A percentile compares a stretch with the other conserved stretches of the same genome.
These are phyloP conservation scores for Mortierella polycephala DNA, from an alignment of 371 early-diverging fungal species.

Conservation along the genomic window DNA sequence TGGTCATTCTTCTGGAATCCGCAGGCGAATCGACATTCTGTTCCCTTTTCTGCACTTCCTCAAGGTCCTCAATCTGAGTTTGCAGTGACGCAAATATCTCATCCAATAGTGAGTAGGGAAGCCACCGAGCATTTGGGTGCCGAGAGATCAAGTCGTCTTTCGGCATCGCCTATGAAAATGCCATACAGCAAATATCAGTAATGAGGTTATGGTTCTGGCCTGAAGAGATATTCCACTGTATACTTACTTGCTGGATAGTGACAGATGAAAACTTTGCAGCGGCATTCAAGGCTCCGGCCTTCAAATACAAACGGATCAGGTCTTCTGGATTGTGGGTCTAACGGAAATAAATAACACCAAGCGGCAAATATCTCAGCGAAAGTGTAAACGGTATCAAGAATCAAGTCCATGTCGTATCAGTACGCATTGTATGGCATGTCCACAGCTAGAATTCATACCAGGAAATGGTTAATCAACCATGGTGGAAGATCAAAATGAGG, in stretches of 20 bases:
- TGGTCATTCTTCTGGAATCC: not conserved
- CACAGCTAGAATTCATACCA: slow-evolving; percentile 15
- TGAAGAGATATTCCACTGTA: not conserved
- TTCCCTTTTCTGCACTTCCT: not conserved
- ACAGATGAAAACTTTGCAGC: slow-evolving; percentile 38
- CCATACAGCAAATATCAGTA: not conserved
- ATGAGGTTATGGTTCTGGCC: too few species aligned
- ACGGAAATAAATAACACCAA: not conserved
- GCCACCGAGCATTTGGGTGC: slow-evolving; percentile 45
- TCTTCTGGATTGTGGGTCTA: slow-evolving; percentile 48
- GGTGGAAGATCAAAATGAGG: slow-evolving; percentile 37
- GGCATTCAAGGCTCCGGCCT: slow-evolving; percentile 22
- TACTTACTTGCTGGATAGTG: slow-evolving; percentile 27
- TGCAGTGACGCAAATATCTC: slow-evolving; percentile 30
- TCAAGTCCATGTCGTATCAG: not conserved
- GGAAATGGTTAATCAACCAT: slow-evolving; percentile 41
- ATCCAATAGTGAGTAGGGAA: slow-evolving; percentile 44
- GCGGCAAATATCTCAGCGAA: too few species aligned
- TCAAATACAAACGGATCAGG: slow-evolving; percentile 46
- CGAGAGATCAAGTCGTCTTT: slow-evolving; percentile 35
- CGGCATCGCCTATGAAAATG: slow-evolving; percentile 25
- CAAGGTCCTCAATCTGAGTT: slow-evolving; percentile 17
- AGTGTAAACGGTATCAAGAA: not conserved
- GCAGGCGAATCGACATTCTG: too few species aligned
- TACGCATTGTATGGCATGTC: not conserved